Conservation (phyloP, 2,329 filamentous ascomycete genomes). For the Lachnum nothofagi region DNA sequence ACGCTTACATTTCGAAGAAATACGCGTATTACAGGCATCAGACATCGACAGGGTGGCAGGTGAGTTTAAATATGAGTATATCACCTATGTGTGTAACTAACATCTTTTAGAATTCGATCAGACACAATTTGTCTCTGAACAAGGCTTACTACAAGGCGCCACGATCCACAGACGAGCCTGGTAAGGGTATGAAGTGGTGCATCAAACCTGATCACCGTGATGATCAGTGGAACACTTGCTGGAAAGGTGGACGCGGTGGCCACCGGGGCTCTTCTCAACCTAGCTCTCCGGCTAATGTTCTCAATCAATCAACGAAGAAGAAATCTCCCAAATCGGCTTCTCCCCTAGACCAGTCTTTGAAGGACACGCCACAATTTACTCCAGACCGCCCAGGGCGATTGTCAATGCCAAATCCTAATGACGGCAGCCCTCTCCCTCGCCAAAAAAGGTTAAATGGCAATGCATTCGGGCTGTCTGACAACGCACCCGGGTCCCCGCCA, state of each 20-base stretch:
- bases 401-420: conserved; percentile 33
- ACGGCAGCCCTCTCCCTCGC: conserved; percentile 58
- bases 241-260: conserved; percentile 56
- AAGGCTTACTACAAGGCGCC: conserved; percentile 93
- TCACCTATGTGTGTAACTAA: conserved; percentile 24
- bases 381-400: conserved; percentile 49
- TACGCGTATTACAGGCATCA: conserved; percentile 91
- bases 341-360: conserved; percentile 48
- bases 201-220: conserved; percentile 79
- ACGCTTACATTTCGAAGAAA: conserved; percentile 82
- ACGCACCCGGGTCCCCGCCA: conserved; percentile 52
- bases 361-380: conserved; percentile 45
- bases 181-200: conserved; percentile 99
- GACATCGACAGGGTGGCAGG: conserved; percentile 78
- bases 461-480: conserved; percentile 44
- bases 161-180: conserved; percentile 86
- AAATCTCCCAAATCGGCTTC: conserved; percentile 49
- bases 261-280: conserved; percentile 65
- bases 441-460: conserved; percentile 42
- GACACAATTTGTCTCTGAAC: conserved; percentile 91
- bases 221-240: conserved; percentile 64
- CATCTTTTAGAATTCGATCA: conserved; percentile 73
- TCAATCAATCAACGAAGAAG: conserved; percentile 56
- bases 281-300: conserved; percentile 55
- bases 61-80: conserved; percentile 40